phyloP scores from a whole-genome alignment of 768 basidiomycete species.

The Boletus patriciae region DNA sequence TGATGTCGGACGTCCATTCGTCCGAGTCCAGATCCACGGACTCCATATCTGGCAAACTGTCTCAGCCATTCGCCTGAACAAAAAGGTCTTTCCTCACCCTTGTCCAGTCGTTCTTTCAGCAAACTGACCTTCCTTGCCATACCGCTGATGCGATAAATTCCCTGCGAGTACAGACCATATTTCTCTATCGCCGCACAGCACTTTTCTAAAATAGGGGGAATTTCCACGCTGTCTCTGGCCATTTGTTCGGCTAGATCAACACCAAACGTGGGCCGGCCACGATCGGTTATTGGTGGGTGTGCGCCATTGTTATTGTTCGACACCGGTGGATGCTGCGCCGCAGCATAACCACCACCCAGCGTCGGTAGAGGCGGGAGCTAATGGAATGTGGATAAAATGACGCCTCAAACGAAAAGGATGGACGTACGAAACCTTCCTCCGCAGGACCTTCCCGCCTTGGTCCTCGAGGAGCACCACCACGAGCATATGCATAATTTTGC shows the following conservation, averaged over 20 bases:
- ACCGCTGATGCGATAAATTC: slow-evolving; percentile 93
- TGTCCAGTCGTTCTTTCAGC: slow-evolving; percentile 81
- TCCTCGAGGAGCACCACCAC: slow-evolving; percentile 64
- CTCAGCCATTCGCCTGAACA: slow-evolving; percentile 22
- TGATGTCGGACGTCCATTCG: slow-evolving; percentile 94
- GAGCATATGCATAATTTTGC: slow-evolving; percentile 95
- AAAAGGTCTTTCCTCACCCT: slow-evolving; percentile 49
- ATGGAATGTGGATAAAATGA: slow-evolving; percentile 4
- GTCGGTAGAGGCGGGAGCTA: slow-evolving; percentile 66
- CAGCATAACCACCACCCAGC: slow-evolving; percentile 33
- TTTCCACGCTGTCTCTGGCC: slow-evolving; percentile 84
- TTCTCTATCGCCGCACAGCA: slow-evolving; percentile 92
- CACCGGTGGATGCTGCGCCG: slow-evolving; percentile 26
- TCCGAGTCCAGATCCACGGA: slow-evolving; percentile 81
- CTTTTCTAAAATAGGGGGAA: slow-evolving; percentile 84
- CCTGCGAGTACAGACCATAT: slow-evolving; percentile 78
- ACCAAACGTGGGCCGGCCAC: slow-evolving; percentile 84
- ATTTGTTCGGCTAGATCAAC: slow-evolving; percentile 93
- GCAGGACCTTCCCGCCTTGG: slow-evolving; percentile 85
- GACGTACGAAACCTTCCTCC: slow-evolving; percentile 93
- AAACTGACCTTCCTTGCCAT: slow-evolving; percentile 83
- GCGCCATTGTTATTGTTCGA: slow-evolving; percentile 31
- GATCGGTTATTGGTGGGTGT: slow-evolving; percentile 46
- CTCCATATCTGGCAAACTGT: slow-evolving; percentile 64
- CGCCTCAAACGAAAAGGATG: slow-evolving; percentile 2